Percentiles rank a stretch among this genome's conserved stretches.
phyloP scores from a whole-genome alignment of 2,329 filamentous ascomycete genomes.

The Pseudogymnoascus sp. region DNA sequence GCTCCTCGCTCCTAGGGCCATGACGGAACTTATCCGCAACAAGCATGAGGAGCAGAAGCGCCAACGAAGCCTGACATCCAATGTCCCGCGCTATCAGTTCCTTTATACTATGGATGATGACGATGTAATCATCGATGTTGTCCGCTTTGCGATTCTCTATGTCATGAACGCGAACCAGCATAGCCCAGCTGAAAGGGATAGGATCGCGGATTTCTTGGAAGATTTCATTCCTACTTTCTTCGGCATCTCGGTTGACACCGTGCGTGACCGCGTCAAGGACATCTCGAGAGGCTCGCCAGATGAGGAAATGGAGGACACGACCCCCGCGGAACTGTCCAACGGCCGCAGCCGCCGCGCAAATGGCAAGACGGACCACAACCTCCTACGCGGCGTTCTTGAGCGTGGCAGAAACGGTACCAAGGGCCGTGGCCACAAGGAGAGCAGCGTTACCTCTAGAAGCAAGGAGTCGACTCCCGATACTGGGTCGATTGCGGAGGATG shows the following conservation, averaged over 20 bases:
- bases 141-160: slow-evolving; percentile 56
- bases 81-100: slow-evolving; percentile 63
- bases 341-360: slow-evolving; percentile 53
- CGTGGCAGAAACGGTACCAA: slow-evolving; percentile 63
- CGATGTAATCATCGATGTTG: slow-evolving; percentile 55
- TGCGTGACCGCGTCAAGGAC: slow-evolving; percentile 58
- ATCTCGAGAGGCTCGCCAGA: slow-evolving; percentile 64
- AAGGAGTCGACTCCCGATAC: slow-evolving; percentile 85
- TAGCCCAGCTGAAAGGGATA: slow-evolving; percentile 63
- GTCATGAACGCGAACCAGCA: slow-evolving; percentile 62
- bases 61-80: slow-evolving; percentile 53
- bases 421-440: slow-evolving; percentile 66
- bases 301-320: slow-evolving; percentile 65
- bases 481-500: slow-evolving; percentile 69
- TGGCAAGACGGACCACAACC: slow-evolving; percentile 66
- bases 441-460: slow-evolving; percentile 67
- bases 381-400: slow-evolving; percentile 81
- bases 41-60: slow-evolving; percentile 87
- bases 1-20: slow-evolving; percentile 79
- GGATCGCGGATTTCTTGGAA: slow-evolving; percentile 68
- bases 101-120: slow-evolving; percentile 65
- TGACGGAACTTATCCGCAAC: slow-evolving; percentile 84
- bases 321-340: slow-evolving; percentile 63
- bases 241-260: slow-evolving; percentile 61
- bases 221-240: slow-evolving; percentile 71